These are phyloP conservation scores for Trichodelitschia bisporula DNA, from an alignment of 495 filamentous ascomycete species.

Conservation along the genomic window DNA sequence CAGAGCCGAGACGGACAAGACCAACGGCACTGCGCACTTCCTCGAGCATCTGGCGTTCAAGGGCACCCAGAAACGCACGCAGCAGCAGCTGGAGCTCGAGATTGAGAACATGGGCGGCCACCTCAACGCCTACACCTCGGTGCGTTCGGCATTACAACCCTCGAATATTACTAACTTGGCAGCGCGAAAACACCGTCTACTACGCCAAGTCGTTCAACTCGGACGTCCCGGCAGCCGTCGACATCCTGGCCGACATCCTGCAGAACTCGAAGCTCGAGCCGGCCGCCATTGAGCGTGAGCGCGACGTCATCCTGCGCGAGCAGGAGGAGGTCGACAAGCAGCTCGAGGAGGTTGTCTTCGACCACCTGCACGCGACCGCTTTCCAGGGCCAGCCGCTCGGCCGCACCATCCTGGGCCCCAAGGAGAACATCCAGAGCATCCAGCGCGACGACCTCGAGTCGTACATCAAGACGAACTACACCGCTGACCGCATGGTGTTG, in stretches of 20 bases:
- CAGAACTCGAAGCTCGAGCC: slow-evolving; percentile 96
- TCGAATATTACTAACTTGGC: slow-evolving; percentile 15
- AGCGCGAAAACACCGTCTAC: slow-evolving; percentile 99
- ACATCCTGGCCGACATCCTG: slow-evolving; percentile 96
- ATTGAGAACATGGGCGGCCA: slow-evolving; percentile 99
- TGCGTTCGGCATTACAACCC: slow-evolving; percentile 35
- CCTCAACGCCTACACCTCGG: slow-evolving; percentile 98
- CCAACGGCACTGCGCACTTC: slow-evolving; percentile 98
- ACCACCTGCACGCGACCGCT: slow-evolving; percentile 95
- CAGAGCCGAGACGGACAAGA: slow-evolving; percentile 92
- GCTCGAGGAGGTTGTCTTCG: slow-evolving; percentile 96
- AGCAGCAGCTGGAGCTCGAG: slow-evolving; percentile 93
- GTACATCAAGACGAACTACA: slow-evolving; percentile 99
- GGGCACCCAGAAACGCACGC: slow-evolving; percentile 81
- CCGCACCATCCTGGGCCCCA: slow-evolving; percentile 90
- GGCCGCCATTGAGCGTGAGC: slow-evolving; percentile 80
- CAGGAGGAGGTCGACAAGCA: slow-evolving; percentile 99
- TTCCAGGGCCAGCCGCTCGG: slow-evolving; percentile 90
- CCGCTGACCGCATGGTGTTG: slow-evolving; percentile 95
- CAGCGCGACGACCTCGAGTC: slow-evolving; percentile 63
- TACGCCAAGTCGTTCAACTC: slow-evolving; percentile 97
- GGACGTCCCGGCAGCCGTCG: slow-evolving; percentile 83
- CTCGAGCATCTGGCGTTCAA: slow-evolving; percentile 99
- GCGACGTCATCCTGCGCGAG: slow-evolving; percentile 94
- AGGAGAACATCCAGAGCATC: slow-evolving; percentile 96